phyloP scores from a whole-genome alignment of 305 asterid species.

The Rubia tinctorum region DNA sequence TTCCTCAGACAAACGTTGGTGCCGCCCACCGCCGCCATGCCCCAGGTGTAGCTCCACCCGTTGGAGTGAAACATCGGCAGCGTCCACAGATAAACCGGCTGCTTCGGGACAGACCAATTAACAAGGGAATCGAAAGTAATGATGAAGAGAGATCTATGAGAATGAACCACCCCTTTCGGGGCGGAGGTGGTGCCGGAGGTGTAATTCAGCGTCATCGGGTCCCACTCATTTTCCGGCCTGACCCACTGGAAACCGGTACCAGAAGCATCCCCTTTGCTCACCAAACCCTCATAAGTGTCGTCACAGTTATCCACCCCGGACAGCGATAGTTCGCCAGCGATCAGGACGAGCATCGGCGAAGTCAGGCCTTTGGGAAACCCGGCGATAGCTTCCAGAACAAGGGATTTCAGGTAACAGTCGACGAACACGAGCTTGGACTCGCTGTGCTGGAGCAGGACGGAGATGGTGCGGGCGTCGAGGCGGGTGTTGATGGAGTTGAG shows the following conservation, averaged over 20 bases:
- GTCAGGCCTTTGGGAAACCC: constrained; percentile 25
- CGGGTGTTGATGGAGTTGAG: constrained; percentile 54
- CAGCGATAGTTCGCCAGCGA: constrained; percentile 1
- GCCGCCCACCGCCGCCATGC: constrained; percentile 72
- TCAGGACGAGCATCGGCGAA: constrained; percentile 22
- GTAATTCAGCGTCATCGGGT: constrained; percentile 57
- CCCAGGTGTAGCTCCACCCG: constrained; percentile 81
- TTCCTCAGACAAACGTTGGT: constrained; percentile 58
- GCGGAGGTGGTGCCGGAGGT: constrained; percentile 68
- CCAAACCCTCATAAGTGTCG: constrained; percentile 40
- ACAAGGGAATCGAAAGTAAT: constrained; percentile 29
- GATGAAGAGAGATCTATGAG: constrained; percentile 54
- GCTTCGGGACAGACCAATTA: constrained; percentile 50
- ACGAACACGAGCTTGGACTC: constrained; percentile 57
- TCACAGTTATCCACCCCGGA: not conserved
- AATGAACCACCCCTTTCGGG: constrained; percentile 61
- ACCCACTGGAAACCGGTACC: constrained; percentile 36
- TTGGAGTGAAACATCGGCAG: constrained; percentile 68
- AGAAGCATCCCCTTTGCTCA: constrained; percentile 31
- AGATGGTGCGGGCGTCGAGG: constrained; percentile 47
- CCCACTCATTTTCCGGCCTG: constrained; percentile 55
- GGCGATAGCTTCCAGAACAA: constrained; percentile 37
- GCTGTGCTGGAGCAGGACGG: constrained; percentile 42
- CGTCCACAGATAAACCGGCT: constrained; percentile 56
- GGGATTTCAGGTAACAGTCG: constrained; percentile 32